Conservation (phyloP, 1,139 yeast genomes). For the Blastobotrys malaysiensis region DNA sequence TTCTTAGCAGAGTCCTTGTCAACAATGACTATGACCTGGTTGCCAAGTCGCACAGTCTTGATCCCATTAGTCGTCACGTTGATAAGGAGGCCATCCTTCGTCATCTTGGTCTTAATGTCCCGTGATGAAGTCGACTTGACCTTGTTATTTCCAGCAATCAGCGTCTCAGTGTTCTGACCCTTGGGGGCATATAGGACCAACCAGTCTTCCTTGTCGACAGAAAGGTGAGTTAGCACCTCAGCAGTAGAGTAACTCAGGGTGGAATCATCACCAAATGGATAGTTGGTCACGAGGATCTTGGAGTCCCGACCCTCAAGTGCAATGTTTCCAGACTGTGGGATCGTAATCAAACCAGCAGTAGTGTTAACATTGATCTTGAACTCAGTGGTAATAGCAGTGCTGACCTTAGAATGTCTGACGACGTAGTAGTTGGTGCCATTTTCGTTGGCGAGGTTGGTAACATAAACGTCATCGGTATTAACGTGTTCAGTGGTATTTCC, state of each 20-base stretch:
- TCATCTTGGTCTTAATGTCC: not conserved
- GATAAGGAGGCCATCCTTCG: not conserved
- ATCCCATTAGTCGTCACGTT: not conserved
- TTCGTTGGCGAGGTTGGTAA: not conserved
- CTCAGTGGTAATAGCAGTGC: not conserved
- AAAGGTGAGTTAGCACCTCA: not conserved
- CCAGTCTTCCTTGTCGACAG: not conserved
- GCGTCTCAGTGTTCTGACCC: not conserved
- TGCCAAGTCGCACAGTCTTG: not conserved
- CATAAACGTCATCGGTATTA: not conserved
- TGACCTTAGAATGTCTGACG: not conserved
- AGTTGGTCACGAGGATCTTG: not conserved
- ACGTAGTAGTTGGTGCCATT: not conserved
- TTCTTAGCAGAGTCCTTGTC: not conserved
- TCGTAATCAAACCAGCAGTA: not conserved
- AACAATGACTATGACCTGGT: not conserved
- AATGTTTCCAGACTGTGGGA: not conserved
- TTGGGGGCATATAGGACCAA: not conserved
- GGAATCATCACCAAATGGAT: not conserved
- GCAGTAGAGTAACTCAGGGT: not conserved
- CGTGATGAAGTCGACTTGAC: not conserved
- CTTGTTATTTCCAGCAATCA: not conserved
- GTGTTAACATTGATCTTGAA: not conserved
- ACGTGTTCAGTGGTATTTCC: not conserved
- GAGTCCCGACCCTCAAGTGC: not conserved